These are phyloP conservation scores for Penicillium tannophilum DNA, from an alignment of 495 filamentous ascomycete genomes.

Conservation along the genomic window DNA sequence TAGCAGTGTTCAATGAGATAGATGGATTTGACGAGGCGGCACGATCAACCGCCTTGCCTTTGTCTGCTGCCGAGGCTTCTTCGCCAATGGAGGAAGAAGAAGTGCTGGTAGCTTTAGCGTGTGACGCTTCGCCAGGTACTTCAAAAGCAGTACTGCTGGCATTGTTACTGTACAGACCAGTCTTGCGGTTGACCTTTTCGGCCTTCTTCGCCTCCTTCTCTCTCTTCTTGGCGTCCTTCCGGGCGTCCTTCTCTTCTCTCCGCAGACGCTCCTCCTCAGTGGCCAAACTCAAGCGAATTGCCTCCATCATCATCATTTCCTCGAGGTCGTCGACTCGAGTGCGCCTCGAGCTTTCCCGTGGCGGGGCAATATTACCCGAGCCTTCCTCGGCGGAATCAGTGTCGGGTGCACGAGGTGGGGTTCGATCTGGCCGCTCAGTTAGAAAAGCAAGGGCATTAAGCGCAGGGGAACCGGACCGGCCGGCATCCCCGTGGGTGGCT, in stretches of 20 bases:
- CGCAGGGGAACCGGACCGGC: constrained; percentile 47
- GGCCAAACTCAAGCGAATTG: constrained; percentile 83
- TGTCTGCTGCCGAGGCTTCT: constrained; percentile 48
- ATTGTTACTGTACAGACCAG: constrained; percentile 50
- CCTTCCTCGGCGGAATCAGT: constrained; percentile 47
- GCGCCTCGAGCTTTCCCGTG: constrained; percentile 61
- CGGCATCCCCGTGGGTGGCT: constrained; percentile 37
- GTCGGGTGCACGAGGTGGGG: constrained; percentile 35
- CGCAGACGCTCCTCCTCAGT: constrained; percentile 87
- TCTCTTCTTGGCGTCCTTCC: constrained; percentile 78
- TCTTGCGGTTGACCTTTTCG: constrained; percentile 65
- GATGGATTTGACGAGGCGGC: constrained; percentile 17
- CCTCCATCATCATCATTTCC: constrained; percentile 98
- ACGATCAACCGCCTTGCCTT: constrained; percentile 84
- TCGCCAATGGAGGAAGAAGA: constrained; percentile 46
- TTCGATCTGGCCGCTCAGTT: constrained; percentile 42
- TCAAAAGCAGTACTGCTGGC: constrained; percentile 43
- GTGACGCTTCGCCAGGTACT: constrained; percentile 25
- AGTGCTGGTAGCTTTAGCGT: constrained; percentile 37
- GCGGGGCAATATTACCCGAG: constrained; percentile 45
- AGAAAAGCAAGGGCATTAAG: constrained; percentile 54
- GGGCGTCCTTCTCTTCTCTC: constrained; percentile 76
- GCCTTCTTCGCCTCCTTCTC: constrained; percentile 84
- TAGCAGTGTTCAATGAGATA: constrained; percentile 10
- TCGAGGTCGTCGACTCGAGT: constrained; percentile 83